A percentile compares a stretch with the other conserved stretches of the same genome.
phyloP scores from a whole-genome alignment of 352 stramenopile species.

The Blastocystis sp. region DNA sequence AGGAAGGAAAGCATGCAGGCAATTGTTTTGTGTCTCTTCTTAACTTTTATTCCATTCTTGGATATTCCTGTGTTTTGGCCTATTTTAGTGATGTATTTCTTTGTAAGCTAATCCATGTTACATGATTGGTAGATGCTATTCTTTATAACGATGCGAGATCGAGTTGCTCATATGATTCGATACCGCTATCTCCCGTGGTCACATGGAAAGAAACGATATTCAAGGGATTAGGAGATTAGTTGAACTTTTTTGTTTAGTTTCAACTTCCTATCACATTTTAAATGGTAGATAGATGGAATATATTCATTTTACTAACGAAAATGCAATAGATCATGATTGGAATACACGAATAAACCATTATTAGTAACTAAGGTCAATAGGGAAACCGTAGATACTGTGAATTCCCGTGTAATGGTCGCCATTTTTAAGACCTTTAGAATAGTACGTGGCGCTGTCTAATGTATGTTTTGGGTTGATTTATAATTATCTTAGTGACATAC shows the following conservation, averaged over 20 bases:
- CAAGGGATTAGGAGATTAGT: constrained; percentile 46
- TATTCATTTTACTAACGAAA: no score
- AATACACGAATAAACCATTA: no score
- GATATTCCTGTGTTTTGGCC: constrained; percentile 66
- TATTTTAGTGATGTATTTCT: constrained; percentile 63
- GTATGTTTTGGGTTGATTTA: not conserved
- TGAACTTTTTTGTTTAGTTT: not conserved
- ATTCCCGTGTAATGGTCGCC: no score
- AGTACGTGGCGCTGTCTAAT: not conserved
- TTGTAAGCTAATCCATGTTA: constrained; percentile 12
- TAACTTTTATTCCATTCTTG: constrained; percentile 55
- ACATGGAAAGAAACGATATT: constrained; percentile 60
- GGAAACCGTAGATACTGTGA: no score
- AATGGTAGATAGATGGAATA: not conserved
- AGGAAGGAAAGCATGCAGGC: constrained; percentile 59
- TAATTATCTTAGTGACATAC: not conserved
- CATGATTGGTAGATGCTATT: constrained; percentile 41
- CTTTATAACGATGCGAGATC: constrained; percentile 55
- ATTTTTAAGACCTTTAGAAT: no score
- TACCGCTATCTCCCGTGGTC: constrained; percentile 65
- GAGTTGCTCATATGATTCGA: constrained; percentile 64
- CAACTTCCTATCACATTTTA: not conserved
- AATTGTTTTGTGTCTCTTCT: constrained; percentile 32
- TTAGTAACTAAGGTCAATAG: no score
- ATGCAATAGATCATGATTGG: no score